These are phyloP conservation scores for Suillus americanus DNA, from an alignment of 768 basidiomycete species.

Conservation along the genomic window DNA sequence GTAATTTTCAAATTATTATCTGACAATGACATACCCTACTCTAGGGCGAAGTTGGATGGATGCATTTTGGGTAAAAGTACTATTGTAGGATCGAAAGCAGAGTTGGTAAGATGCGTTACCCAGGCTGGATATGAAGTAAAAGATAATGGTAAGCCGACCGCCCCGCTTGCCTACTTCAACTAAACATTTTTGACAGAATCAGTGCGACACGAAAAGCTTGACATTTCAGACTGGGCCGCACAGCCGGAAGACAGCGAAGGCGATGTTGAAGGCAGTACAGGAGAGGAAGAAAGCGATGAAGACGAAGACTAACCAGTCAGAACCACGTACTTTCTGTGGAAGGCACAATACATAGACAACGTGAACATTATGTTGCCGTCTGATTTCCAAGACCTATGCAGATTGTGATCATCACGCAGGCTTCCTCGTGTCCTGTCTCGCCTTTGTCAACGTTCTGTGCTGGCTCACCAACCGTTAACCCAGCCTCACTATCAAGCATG, in stretches of 20 bases:
- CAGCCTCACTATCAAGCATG: conserved; percentile 55
- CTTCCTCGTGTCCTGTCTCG: conserved; percentile 61
- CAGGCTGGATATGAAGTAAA: conserved; percentile 78
- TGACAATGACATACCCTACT: conserved; percentile 7
- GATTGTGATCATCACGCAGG: conserved; percentile 69
- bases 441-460: conserved; percentile 70
- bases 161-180: background rate
- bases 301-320: conserved; percentile 5
- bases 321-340: background rate
- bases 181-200: conserved; percentile 38
- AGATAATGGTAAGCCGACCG: conserved; percentile 47
- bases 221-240: conserved; percentile 54
- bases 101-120: conserved; percentile 65
- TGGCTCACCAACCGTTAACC: conserved; percentile 66
- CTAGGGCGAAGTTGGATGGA: conserved; percentile 73
- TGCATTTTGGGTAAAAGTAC: conserved; percentile 77
- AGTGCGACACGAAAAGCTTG: conserved; percentile 55
- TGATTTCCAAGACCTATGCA: conserved; percentile 76
- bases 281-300: conserved; percentile 17
- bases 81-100: conserved; percentile 67
- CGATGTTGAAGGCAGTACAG: conserved; percentile 17
- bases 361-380: conserved; percentile 45
- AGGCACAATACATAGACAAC: background rate
- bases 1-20: conserved; percentile 8
- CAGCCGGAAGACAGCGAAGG: conserved; percentile 28